These are phyloP conservation scores for Penicillium roqueforti DNA, from an alignment of 495 filamentous ascomycete species.

Conservation along the genomic window DNA sequence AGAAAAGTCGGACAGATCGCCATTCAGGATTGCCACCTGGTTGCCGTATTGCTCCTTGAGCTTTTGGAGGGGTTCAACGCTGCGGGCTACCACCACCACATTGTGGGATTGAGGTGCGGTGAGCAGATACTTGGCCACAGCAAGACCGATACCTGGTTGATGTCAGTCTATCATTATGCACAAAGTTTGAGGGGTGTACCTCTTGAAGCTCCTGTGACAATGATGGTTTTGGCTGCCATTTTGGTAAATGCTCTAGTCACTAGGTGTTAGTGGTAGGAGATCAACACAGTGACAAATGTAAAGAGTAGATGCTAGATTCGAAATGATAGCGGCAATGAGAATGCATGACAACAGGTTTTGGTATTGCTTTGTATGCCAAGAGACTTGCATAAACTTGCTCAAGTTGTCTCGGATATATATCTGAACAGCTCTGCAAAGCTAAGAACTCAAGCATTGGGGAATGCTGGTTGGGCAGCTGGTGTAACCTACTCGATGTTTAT, in stretches of 20 bases:
- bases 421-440: not conserved
- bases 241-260: conserved; percentile 6
- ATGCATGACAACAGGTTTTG: not conserved
- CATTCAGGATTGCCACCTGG: conserved; percentile 67
- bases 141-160: conserved; percentile 70
- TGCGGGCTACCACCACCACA: conserved; percentile 73
- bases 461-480: not conserved
- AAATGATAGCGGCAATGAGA: not conserved
- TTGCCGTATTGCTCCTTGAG: conserved; percentile 60
- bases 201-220: conserved; percentile 60
- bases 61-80: conserved; percentile 56
- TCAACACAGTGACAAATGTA: not conserved
- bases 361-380: not conserved
- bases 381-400: not conserved
- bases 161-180: not conserved
- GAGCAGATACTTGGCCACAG: conserved; percentile 70
- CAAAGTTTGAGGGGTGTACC: conserved; percentile 32
- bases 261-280: conserved; percentile 1
- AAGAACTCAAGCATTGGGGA: not conserved
- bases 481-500: not conserved
- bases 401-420: not conserved
- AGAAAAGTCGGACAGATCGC: conserved; percentile 67
- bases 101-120: conserved; percentile 55
- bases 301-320: too few species aligned
- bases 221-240: conserved; percentile 53